phyloP scores from a whole-genome alignment of 2,329 filamentous ascomycete species.

The Cladorrhinum sp. region DNA sequence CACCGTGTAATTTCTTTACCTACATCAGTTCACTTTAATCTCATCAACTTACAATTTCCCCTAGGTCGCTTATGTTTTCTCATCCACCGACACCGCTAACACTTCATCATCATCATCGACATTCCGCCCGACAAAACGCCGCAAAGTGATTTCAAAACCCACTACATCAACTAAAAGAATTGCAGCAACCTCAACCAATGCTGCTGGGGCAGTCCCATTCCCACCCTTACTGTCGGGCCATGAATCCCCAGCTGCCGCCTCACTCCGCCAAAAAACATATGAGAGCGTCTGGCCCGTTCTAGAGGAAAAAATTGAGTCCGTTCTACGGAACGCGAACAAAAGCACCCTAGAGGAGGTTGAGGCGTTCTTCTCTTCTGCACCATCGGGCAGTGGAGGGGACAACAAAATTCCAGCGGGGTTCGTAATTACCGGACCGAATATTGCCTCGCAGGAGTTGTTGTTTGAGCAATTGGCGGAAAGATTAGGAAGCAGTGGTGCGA shows the following conservation, averaged over 20 bases:
- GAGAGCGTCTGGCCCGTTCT: conserved; percentile 62
- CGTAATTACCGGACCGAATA: conserved; percentile 74
- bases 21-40: background rate
- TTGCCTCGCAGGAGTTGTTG: conserved; percentile 70
- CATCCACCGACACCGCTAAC: conserved; percentile 38
- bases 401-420: conserved; percentile 65
- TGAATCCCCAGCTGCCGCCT: conserved; percentile 48
- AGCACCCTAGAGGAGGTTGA: conserved; percentile 58
- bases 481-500: conserved; percentile 41
- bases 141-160: conserved; percentile 47
- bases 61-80: conserved; percentile 62
- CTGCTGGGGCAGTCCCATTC: conserved; percentile 37
- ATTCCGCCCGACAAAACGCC: conserved; percentile 53
- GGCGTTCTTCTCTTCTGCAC: conserved; percentile 43
- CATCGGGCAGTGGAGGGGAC: background rate
- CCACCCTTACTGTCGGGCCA: conserved; percentile 52
- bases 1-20: conserved; percentile 38
- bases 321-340: conserved; percentile 59
- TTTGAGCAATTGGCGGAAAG: conserved; percentile 62
- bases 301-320: conserved; percentile 61
- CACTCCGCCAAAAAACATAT: conserved; percentile 58
- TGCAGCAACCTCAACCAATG: conserved; percentile 11
- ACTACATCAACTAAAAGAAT: conserved; percentile 1
- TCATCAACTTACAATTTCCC: background rate
- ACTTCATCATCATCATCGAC: conserved; percentile 19